phyloP scores from a whole-genome alignment of 768 basidiomycete genomes.

The Albatrellus ellisii region DNA sequence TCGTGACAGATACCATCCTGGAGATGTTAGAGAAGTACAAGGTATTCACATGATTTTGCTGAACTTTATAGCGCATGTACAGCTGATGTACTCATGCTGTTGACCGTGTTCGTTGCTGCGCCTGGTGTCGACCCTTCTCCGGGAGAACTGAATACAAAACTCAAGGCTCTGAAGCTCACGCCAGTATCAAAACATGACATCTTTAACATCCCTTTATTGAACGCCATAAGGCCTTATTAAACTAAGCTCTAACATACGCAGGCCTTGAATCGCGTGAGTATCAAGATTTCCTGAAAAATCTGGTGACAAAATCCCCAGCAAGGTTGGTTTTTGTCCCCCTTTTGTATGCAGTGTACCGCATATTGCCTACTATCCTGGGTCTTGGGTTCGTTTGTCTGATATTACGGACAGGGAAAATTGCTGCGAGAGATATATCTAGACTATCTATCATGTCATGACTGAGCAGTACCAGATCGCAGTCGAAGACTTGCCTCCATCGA shows the following conservation, averaged over 20 bases:
- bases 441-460: slow-evolving; percentile 31
- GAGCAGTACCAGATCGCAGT: slow-evolving; percentile 37
- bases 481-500: slow-evolving; percentile 41
- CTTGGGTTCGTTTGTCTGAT: slow-evolving; percentile 5
- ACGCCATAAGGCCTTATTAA: slow-evolving; percentile 28
- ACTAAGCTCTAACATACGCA: slow-evolving; percentile 34
- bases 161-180: slow-evolving; percentile 40
- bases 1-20: slow-evolving; percentile 50
- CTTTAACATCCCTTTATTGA: slow-evolving; percentile 55
- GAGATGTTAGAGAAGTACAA: slow-evolving; percentile 60
- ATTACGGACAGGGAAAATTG: slow-evolving; percentile 43
- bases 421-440: slow-evolving; percentile 41
- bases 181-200: slow-evolving; percentile 49
- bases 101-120: slow-evolving; percentile 42
- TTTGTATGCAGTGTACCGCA: slow-evolving; percentile 34
- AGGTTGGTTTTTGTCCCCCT: too few species aligned
- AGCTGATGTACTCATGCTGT: slow-evolving; percentile 62
- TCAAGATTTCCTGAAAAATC: slow-evolving; percentile 39
- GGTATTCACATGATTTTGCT: slow-evolving; percentile 40
- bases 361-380: not conserved
- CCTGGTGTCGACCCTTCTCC: slow-evolving; percentile 6
- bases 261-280: slow-evolving; percentile 26
- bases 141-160: slow-evolving; percentile 25
- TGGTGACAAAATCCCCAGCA: slow-evolving; percentile 44
- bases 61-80: slow-evolving; percentile 50